Evolutionary conservation across 73 alveolate genomes (phyloP).

Genomic region (Paramecium biaurelia): DNA sequence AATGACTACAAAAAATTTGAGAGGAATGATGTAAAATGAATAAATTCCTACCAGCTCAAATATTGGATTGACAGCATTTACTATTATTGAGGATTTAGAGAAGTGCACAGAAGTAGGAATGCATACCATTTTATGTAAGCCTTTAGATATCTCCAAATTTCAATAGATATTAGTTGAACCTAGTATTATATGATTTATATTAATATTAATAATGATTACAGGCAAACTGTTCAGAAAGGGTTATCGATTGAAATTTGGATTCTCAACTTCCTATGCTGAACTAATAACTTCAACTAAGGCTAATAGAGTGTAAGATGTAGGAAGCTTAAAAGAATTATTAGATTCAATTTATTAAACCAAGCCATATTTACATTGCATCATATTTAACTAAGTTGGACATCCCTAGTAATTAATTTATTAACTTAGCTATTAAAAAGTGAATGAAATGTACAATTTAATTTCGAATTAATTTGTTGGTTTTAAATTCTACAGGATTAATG

Average conservation of each 20-base stretch:
- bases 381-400: neutral
- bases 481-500: constrained; percentile 1
- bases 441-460: neutral
- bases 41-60: constrained; percentile 29
- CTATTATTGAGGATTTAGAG: neutral
- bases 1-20: constrained; percentile 22
- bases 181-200: neutral
- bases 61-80: constrained; percentile 52
- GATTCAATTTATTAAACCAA: neutral
- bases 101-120: constrained; percentile 41
- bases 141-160: constrained; percentile 3
- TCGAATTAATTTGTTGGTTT: neutral
- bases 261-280: neutral
- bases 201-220: neutral
- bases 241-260: neutral
- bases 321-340: neutral
- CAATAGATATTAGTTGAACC: neutral
- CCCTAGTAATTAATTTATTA: neutral
- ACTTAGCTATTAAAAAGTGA: neutral
- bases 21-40: neutral
- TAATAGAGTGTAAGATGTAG: neutral
- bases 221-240: neutral
- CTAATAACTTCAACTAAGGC: neutral
- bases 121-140: constrained; percentile 30
- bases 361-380: neutral